A percentile compares a stretch with the other conserved stretches of the same genome.
Evolutionary conservation across 805 yeast genomes (phyloP).

Genomic region (Scheffersomyces stipitis): DNA sequence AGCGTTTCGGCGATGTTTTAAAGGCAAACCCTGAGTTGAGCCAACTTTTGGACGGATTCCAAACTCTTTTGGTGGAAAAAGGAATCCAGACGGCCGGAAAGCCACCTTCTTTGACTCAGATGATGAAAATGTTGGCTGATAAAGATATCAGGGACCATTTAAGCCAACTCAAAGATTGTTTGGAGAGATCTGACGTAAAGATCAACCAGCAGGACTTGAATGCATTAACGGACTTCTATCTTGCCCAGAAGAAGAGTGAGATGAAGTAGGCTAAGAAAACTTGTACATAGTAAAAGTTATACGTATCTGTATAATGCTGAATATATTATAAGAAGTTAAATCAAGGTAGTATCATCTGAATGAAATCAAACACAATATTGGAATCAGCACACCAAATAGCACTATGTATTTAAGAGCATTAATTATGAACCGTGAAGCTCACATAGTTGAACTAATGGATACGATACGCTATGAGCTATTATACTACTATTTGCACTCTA

Average conservation of each 20-base stretch:
- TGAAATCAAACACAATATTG: no score
- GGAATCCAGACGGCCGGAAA: constrained; percentile 31
- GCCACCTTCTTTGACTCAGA: constrained; percentile 34
- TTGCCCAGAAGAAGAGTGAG: constrained; percentile 7
- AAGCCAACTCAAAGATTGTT: constrained; percentile 25
- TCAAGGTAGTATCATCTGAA: no score
- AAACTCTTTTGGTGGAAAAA: constrained; percentile 26
- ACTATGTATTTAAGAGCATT: no score
- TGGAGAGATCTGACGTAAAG: constrained; percentile 31
- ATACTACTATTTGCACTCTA: no score
- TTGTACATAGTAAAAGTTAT: constrained; percentile 1
- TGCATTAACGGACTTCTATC: constrained; percentile 25
- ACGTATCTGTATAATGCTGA: no score
- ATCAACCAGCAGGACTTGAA: constrained; percentile 33
- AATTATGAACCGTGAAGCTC: no score
- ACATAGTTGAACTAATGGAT: no score
- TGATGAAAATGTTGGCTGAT: constrained; percentile 38
- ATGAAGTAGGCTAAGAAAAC: not conserved
- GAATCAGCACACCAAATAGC: no score
- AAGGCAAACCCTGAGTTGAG: constrained; percentile 29
- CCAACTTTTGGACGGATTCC: constrained; percentile 29
- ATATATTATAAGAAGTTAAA: no score
- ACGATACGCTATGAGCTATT: no score
- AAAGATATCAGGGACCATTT: constrained; percentile 33
- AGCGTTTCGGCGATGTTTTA: constrained; percentile 9